These are phyloP conservation scores for Thozetella sp. DNA, from an alignment of 495 filamentous ascomycete genomes.

Conservation along the genomic window DNA sequence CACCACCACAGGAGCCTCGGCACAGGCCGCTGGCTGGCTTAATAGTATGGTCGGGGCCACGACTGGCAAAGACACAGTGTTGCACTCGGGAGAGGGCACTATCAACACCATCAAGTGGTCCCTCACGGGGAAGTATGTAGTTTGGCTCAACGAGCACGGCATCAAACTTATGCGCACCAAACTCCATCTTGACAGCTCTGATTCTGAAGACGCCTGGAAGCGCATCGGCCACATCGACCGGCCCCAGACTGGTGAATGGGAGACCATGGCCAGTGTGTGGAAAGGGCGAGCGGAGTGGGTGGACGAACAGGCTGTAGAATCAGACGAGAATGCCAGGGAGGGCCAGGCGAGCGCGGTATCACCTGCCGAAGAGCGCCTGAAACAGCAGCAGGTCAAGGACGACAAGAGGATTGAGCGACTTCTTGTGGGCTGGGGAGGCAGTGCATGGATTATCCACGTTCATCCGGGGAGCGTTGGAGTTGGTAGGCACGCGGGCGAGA, in stretches of 20 bases:
- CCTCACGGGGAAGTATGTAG: conserved; percentile 83
- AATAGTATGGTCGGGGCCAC: conserved; percentile 79
- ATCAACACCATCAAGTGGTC: conserved; percentile 95
- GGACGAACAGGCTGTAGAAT: conserved; percentile 74
- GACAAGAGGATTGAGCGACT: conserved; percentile 70
- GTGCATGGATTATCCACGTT: conserved; percentile 93
- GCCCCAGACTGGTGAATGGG: conserved; percentile 78
- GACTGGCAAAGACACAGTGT: conserved; percentile 80
- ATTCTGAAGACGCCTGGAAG: conserved; percentile 88
- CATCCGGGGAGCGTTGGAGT: conserved; percentile 71
- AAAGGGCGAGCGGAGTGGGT: conserved; percentile 92
- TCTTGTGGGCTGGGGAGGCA: conserved; percentile 92
- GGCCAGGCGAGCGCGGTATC: conserved; percentile 27
- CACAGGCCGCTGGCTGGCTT: conserved; percentile 87
- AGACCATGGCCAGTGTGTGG: conserved; percentile 94
- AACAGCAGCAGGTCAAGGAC: conserved; percentile 40
- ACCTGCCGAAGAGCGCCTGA: conserved; percentile 46
- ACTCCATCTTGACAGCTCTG: conserved; percentile 73
- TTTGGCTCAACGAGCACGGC: conserved; percentile 93
- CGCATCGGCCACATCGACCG: conserved; percentile 90
- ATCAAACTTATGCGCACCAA: conserved; percentile 97
- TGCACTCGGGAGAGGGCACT: conserved; percentile 90
- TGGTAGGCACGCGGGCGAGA: conserved; percentile 71
- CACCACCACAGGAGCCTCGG: conserved; percentile 76
- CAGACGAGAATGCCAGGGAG: conserved; percentile 46